Evolutionary conservation across 1,139 yeast species (phyloP), one percentile per base, ranked within the genome.

Genomic region (Wickerhamiella pararugosa): DNA sequence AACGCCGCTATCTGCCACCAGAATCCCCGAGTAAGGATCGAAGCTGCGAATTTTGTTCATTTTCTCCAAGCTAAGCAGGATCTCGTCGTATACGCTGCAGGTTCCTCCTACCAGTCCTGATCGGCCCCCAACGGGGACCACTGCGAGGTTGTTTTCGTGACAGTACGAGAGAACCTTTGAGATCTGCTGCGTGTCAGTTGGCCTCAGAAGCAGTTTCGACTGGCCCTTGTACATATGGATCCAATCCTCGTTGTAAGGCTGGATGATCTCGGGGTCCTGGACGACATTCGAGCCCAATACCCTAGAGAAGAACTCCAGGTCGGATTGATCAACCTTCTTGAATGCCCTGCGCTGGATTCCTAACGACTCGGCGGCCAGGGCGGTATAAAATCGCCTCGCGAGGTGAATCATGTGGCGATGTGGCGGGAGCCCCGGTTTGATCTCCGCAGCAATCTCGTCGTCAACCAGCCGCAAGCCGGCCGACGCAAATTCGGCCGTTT

Each of bases 41-140:
- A 87, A 87, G 1, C 82, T 72, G 57, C 94, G 73, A 48, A 87
- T 71, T 54, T 79, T 71, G 65, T 82, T 84, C 68, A 87, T 58
- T 53, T 71, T 71, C 30, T 80, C 63, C 41, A 84, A 63, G 1
- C 84, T 79, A 29, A 87, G 53, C 28, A 87, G 70, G 40, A 87
- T 74, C 61, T 87, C 97, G 59, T 87, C 97, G 60, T 84, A 86
- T 2, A 87, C 76, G 0, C 96, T 95, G 27, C 76, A 74, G 3
- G 94, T 79, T 2, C 96, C 97, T 44, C 96, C 97, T 33, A 87
- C 97, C 43, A 87, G 70, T 25, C 95, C 95, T 3, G 96, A 87
- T 60, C 87, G 86, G 49, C 97, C 97, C 56, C 96, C 95, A 62
- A 87, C 96, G 8, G 97, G 96, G 5, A 83, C 94, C 37, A 87